Conservation (phyloP, 2,329 filamentous ascomycete genomes). For the Cercospora citrullina region DNA sequence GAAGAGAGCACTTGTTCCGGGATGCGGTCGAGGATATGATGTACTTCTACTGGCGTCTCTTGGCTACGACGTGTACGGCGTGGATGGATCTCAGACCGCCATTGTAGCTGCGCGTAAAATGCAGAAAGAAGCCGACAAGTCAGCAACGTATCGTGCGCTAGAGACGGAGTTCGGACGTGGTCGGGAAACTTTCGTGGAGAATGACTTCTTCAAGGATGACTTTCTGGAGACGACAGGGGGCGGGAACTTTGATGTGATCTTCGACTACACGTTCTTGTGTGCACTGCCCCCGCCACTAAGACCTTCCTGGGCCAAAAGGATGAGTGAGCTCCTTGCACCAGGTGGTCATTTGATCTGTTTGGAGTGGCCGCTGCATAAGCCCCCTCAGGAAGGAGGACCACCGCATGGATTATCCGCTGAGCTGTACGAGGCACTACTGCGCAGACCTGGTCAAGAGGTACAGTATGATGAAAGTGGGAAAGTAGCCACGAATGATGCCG, state of each 20-base stretch:
- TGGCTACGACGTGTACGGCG: conserved; percentile 74
- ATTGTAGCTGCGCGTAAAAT: conserved; percentile 51
- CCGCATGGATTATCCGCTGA: conserved; percentile 70
- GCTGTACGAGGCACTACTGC: conserved; percentile 71
- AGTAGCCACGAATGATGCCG: conserved; percentile 43
- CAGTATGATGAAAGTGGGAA: conserved; percentile 59
- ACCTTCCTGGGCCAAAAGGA: conserved; percentile 59
- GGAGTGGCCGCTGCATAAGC: conserved; percentile 67
- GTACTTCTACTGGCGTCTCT: conserved; percentile 71
- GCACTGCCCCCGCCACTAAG: conserved; percentile 57
- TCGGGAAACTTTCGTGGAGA: conserved; percentile 56
- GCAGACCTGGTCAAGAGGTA: conserved; percentile 66
- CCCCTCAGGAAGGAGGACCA: conserved; percentile 63
- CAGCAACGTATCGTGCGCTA: conserved; percentile 46
- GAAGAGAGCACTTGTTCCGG: conserved; percentile 70
- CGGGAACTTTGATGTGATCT: conserved; percentile 63
- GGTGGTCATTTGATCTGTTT: conserved; percentile 62
- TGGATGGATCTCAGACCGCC: conserved; percentile 64
- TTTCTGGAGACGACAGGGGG: conserved; percentile 52
- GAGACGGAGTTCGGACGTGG: conserved; percentile 52
- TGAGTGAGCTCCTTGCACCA: conserved; percentile 55
- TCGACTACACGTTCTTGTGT: conserved; percentile 66
- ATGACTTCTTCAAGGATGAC: conserved; percentile 66
- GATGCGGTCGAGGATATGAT: conserved; percentile 81
- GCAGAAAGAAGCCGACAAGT: conserved; percentile 37